Evolutionary conservation across 805 yeast genomes (phyloP), one percentile per base, ranked within the genome.

Genomic region (Saturnispora besseyi): DNA sequence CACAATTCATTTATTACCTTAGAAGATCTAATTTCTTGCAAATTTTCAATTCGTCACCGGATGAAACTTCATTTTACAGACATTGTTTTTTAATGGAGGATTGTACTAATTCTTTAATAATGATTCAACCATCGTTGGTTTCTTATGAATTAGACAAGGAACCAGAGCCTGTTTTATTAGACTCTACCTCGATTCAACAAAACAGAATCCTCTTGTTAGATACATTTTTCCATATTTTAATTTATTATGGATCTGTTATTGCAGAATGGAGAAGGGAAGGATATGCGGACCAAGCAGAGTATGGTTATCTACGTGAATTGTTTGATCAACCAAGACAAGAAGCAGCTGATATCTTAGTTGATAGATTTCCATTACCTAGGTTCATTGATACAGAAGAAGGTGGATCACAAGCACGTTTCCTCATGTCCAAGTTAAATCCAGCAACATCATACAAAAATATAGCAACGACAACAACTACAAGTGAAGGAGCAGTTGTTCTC

Each of bases 311-410:
- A 61, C 76, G 74, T 55, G 77, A 73, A 32, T 81, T 81, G 55
- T 66, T 82, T 51, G 81, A 77, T 49, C 75, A 73, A 29, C 87
- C 88, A 15, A 77, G 80, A 57, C 64, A 68, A 50, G 87, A 81
- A 57, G 87, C 87, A 10, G 79, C 82, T 52, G 81, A 78, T 45
- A 70, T 82, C 32, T 68, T 82, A 37, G 70, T 78, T 53, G 87
- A 82, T 57, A 66, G 88, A 57, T 82, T 78, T 69, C 88, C 88
- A 48, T 70, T 82, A 53, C 88, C 88, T 5, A 70, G 88, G 58
- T 82, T 81, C 56, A 79, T 82, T 48, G 87, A 82, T 59, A 79
- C 86, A 26, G 86, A 82, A 57, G 87, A 81, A 61, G 87, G 87
- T 49, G 87, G 87, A 3, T 81, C 87, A 0, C 88, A 82, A 60